Base-by-base conservation (phyloP, 2,329 filamentous ascomycete genomes). In the Stemphylium vesicarium region DNA sequence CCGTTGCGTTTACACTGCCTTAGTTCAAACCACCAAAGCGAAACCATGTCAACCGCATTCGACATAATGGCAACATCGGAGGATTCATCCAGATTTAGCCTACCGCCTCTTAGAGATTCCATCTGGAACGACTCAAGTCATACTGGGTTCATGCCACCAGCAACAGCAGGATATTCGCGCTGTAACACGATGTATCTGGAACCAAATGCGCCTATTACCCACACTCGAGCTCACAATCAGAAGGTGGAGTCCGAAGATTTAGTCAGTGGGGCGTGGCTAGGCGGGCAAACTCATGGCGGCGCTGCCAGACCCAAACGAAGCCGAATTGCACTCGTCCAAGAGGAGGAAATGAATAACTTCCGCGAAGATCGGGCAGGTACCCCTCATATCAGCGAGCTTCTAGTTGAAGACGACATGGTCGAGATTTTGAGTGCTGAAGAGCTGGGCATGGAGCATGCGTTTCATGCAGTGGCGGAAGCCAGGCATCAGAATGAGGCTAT, bases 311-410 rank as follows among this genome's bases (percentile, higher is more conserved):
- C 60, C 9, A 66, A 56, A 35, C 62, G 65, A 11, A 69, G 68
- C 35, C 62, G 59, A 15, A 57, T 58, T 24, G 51, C 57, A 5
- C 64, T 69, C 35, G 53, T 71, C 4, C 52, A 64, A 29, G 63
- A 66, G n/a, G 56, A 66, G 33, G 65, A 70, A 35, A 29, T 53
- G 16, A 57, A 63, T 35, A 60, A 35, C 24, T 42, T 59, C 15
- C 35, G 56, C 10, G 62, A 66, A 38, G 64, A 62, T 29, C 49
- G 50, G 24, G 59, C 52, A 12, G 66, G 63, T 6, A 71, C 66
- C 6, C 59, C 60, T 20, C 68, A 71, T 48, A 50, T 59, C 26
- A 68, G 68, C 50, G 63, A 68, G 41, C 26, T 66, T 31, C 49
- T 57, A 6, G 43, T 53, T 6, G 65, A 61, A 8, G 63, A 66